phyloP scores from a whole-genome alignment of 208 protist genomes.

The Acanthamoeba lenticulata region DNA sequence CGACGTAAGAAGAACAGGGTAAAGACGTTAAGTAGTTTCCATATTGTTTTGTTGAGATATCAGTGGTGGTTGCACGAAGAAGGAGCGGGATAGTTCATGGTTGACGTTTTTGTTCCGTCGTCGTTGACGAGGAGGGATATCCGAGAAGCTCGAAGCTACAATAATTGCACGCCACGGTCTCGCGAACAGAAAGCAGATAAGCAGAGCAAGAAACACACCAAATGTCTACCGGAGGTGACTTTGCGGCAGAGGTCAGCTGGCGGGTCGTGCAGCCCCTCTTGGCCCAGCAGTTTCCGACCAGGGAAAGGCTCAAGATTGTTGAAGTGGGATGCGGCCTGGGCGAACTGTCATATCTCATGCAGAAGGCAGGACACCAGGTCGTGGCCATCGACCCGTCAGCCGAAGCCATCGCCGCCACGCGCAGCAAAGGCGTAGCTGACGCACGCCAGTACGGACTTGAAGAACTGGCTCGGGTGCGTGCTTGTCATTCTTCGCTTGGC shows the following conservation, averaged over 20 bases:
- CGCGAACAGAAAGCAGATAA: no score
- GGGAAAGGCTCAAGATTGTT: neutral
- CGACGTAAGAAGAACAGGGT: no score
- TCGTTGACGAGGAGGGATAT: no score
- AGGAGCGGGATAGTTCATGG: no score
- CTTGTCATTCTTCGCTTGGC: neutral
- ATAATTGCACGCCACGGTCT: no score
- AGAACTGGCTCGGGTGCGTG: neutral
- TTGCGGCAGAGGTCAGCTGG: constrained; percentile 6
- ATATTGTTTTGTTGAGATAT: no score
- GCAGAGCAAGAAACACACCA: neutral
- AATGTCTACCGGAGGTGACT: neutral
- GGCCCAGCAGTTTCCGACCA: neutral
- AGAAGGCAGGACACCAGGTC: neutral
- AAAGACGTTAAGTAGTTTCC: no score
- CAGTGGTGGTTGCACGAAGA: no score
- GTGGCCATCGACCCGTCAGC: constrained; percentile 37
- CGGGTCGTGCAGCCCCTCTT: neutral
- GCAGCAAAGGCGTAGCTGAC: neutral
- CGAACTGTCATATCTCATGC: constrained; percentile 1
- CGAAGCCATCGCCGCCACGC: neutral
- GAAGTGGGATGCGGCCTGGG: constrained; percentile 35
- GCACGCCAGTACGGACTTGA: neutral
- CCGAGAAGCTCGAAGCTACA: no score
- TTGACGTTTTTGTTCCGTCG: no score